These are phyloP conservation scores for Botryosphaeria dothidea DNA, from an alignment of 2,329 filamentous ascomycete genomes.

Conservation along the genomic window DNA sequence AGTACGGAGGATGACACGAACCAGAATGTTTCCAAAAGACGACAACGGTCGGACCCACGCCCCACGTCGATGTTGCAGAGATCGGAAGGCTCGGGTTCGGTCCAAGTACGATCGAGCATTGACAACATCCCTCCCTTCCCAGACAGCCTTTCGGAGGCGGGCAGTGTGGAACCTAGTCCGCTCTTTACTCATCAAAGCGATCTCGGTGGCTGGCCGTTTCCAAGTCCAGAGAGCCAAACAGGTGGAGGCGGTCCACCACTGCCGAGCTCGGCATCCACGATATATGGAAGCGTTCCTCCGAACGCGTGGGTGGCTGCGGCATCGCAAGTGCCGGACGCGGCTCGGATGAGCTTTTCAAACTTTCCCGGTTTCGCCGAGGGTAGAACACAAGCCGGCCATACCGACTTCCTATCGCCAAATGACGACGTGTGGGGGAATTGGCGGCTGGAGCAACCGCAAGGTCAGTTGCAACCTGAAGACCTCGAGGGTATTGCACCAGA, in stretches of 20 bases:
- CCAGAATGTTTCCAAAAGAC: background rate
- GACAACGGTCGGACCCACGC: slow-evolving; percentile 3
- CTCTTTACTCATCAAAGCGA: slow-evolving; percentile 3
- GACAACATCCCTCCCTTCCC: background rate
- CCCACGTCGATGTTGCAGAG: background rate
- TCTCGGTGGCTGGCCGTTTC: background rate
- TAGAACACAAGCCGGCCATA: background rate
- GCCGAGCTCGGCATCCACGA: background rate
- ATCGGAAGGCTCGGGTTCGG: background rate
- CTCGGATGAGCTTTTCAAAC: slow-evolving; percentile 8
- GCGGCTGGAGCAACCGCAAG: slow-evolving; percentile 6
- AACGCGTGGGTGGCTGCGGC: slow-evolving; percentile 2
- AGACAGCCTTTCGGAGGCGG: background rate
- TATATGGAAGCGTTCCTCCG: background rate
- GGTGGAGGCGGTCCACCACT: background rate
- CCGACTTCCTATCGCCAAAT: background rate
- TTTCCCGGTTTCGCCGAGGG: background rate
- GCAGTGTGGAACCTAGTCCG: background rate
- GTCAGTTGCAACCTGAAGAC: background rate
- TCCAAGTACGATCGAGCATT: background rate
- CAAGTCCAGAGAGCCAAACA: background rate
- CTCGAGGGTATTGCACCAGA: background rate
- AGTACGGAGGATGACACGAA: background rate
- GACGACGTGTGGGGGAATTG: slow-evolving; percentile 1
- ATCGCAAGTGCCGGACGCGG: slow-evolving; percentile 5